Base-by-base conservation (phyloP, 2,329 filamentous ascomycete species). In the Clonostachys byssicola region DNA sequence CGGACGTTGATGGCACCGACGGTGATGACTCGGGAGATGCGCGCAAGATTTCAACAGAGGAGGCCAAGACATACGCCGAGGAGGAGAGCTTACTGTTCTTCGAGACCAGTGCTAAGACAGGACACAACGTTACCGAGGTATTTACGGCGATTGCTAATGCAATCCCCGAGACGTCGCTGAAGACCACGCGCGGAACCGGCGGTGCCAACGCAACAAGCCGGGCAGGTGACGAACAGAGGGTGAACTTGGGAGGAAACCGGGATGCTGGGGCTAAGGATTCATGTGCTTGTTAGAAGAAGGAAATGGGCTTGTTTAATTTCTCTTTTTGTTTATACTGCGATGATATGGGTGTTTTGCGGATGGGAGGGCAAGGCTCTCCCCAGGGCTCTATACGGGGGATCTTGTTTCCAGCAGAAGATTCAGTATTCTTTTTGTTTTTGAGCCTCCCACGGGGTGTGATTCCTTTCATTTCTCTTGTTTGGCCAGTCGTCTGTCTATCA, bases 61-160 rank as follows among this genome's bases (percentile, higher is more conserved):
- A 96, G 72, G 94, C 92, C 40, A 90, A 91, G 72, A 75, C 83
- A 47, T 99, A 97, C 68, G 94, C 94, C 8, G 92, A 97, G 56
- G 92, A 97, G 68, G 94, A 99, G 70, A 83, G 86, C 47, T 73
- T 99, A 55, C 69, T 99, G 54, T 99, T 99, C 74, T 97, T 96
- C 66, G 94, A 99, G 77, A 99, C 94, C 14, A 95, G 89, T 65
- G 94, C 94, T 43, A 99, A 99, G 83, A 94, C 90, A 5, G 94
- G 94, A 23, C 81, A 88, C 63, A 96, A 96, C 66, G 94, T 99
- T 38, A 84, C 87, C 46, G 92, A 96, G 59, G 94, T 99, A 34
- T 99, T 99, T 64, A 96, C 92, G 42, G 94, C 94, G 34, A 99
- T 99, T 64, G 94, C 94, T 50, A 97, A 97, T 64, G 91, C 92